phyloP scores from a whole-genome alignment of 345 rosid genomes.

The Hirschfeldia incana region DNA sequence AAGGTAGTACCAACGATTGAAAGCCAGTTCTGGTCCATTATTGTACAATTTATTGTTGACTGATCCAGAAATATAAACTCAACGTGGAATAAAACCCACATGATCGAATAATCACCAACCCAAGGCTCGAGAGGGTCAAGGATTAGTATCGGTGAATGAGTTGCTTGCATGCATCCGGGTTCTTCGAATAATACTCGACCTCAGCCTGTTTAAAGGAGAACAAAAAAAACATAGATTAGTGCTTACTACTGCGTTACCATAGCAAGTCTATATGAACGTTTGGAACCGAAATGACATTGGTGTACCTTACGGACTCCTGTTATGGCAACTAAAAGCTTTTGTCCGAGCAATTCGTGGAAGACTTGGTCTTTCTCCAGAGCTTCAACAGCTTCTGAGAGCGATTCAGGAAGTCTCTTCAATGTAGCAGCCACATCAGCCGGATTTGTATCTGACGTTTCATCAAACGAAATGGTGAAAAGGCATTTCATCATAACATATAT shows the following conservation, averaged over 20 bases:
- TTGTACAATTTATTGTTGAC: not conserved
- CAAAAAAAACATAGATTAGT: not conserved
- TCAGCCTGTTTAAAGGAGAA: constrained; percentile 53
- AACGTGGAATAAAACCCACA: not conserved
- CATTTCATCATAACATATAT: not conserved
- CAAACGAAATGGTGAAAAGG: not conserved
- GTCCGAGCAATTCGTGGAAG: constrained; percentile 63
- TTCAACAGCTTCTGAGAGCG: constrained; percentile 72
- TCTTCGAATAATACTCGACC: constrained; percentile 57
- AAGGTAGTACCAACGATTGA: not conserved
- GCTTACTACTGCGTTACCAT: not conserved
- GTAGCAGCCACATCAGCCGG: constrained; percentile 58
- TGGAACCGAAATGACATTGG: not conserved
- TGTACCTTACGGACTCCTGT: constrained; percentile 85
- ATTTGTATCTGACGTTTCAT: constrained; percentile 55
- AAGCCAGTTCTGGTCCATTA: not conserved
- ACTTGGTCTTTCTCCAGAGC: constrained; percentile 60
- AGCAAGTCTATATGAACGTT: not conserved
- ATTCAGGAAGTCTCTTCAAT: constrained; percentile 64
- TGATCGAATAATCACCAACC: not conserved
- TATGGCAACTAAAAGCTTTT: constrained; percentile 70
- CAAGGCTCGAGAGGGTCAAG: not conserved
- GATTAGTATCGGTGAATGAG: constrained; percentile 75
- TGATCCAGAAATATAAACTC: not conserved
- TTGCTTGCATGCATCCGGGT: constrained; percentile 68